Evolutionary conservation across 1,284 basidiomycete species (phyloP).

Genomic region (Sporisorium sorghi): DNA sequence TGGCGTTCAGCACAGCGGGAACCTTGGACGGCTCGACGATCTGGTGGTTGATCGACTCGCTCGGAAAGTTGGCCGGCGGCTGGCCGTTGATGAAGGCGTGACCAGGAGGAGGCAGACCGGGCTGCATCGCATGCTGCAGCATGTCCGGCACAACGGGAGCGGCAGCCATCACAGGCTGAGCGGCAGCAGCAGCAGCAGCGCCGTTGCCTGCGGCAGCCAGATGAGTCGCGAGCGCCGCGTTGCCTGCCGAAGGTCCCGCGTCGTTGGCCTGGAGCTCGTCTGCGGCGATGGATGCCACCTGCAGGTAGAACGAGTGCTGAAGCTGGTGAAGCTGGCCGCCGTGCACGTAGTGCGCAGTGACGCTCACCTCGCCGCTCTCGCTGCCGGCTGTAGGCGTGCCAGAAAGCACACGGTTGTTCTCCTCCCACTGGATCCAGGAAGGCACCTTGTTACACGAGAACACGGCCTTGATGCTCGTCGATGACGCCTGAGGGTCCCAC

Average conservation of each 20-base stretch:
- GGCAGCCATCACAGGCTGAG: slow-evolving; percentile 7
- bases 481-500: slow-evolving; percentile 87
- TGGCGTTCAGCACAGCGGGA: slow-evolving; percentile 55
- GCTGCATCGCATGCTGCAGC: slow-evolving; percentile 29
- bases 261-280: slow-evolving; percentile 39
- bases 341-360: slow-evolving; percentile 63
- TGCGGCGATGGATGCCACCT: slow-evolving; percentile 49
- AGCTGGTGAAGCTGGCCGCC: slow-evolving; percentile 62
- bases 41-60: slow-evolving; percentile 58
- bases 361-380: slow-evolving; percentile 57
- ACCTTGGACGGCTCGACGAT: slow-evolving; percentile 63
- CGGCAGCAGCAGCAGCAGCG: slow-evolving; percentile 9
- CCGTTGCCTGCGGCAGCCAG: slow-evolving; percentile 13
- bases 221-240: slow-evolving; percentile 18
- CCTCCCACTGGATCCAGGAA: slow-evolving; percentile 87
- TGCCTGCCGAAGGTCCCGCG: slow-evolving; percentile 28
- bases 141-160: slow-evolving; percentile 13
- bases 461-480: slow-evolving; percentile 75
- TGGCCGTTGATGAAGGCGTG: slow-evolving; percentile 49
- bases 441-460: slow-evolving; percentile 85
- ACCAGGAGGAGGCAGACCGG: slow-evolving; percentile 25
- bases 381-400: slow-evolving; percentile 55
- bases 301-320: slow-evolving; percentile 62
- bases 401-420: slow-evolving; percentile 68
- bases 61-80: slow-evolving; percentile 41